Evolutionary conservation across 768 basidiomycete species (phyloP).

Genomic region (Amanita exitialis): DNA sequence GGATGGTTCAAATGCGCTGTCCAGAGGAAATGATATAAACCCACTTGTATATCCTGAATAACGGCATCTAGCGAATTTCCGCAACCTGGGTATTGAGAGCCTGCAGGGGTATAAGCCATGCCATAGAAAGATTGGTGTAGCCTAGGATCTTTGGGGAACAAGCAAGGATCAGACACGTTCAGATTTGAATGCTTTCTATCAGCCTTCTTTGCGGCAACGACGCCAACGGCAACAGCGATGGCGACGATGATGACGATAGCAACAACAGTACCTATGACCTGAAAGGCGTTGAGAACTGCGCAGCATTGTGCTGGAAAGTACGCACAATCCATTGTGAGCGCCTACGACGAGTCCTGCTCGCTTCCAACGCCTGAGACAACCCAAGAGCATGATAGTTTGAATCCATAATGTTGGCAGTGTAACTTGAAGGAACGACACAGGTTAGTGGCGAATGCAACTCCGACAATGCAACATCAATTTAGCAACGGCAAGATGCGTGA

Average conservation of each 20-base stretch:
- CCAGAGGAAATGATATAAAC: conserved; percentile 1
- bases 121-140: conserved; percentile 76
- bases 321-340: conserved; percentile 53
- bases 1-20: background rate
- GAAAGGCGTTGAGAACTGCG: conserved; percentile 1
- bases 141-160: conserved; percentile 55
- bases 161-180: conserved; percentile 49
- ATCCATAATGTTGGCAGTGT: background rate
- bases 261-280: conserved; percentile 46
- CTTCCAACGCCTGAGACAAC: conserved; percentile 20
- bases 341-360: conserved; percentile 17
- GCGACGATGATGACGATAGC: conserved; percentile 40
- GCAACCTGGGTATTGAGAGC: conserved; percentile 59
- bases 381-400: conserved; percentile 4
- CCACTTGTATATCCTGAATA: conserved; percentile 62
- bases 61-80: conserved; percentile 48
- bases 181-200: conserved; percentile 16
- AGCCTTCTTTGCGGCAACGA: conserved; percentile 45
- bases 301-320: conserved; percentile 7
- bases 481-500: too few relatives aligned
- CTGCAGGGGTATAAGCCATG: conserved; percentile 76
- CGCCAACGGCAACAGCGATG: conserved; percentile 55
- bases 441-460: background rate
- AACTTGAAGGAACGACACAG: conserved; percentile 1
- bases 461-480: too few relatives aligned